Evolutionary conservation across 352 stramenopile species (phyloP).

Genomic region (Phytophthora cryptogea): DNA sequence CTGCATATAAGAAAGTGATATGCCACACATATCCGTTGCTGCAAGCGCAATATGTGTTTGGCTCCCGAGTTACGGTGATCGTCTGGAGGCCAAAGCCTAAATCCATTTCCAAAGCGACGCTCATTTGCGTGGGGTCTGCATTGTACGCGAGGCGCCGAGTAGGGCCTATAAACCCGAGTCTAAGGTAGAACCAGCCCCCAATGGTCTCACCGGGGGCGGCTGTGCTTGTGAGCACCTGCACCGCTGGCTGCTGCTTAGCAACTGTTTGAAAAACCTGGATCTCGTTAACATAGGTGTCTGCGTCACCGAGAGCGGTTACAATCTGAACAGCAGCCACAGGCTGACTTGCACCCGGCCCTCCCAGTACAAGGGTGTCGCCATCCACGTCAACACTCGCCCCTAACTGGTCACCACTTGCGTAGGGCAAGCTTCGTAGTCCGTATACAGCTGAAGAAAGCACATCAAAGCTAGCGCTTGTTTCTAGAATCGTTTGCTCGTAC

Average conservation of each 20-base stretch:
- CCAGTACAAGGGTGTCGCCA: conserved; percentile 69
- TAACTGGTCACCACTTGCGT: conserved; percentile 57
- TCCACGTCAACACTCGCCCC: conserved; percentile 74
- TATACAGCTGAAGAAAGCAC: conserved; percentile 77
- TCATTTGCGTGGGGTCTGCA: conserved; percentile 68
- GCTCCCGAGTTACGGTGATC: conserved; percentile 52
- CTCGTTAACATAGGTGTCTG: conserved; percentile 61
- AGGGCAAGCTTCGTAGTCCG: conserved; percentile 63
- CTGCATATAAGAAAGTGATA: conserved; percentile 77
- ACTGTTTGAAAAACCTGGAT: conserved; percentile 70
- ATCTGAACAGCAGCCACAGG: conserved; percentile 76
- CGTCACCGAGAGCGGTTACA: conserved; percentile 55
- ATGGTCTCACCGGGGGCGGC: conserved; percentile 67
- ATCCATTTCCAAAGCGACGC: conserved; percentile 74
- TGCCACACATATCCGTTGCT: conserved; percentile 72
- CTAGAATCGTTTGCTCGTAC: conserved; percentile 42
- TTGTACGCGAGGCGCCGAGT: conserved; percentile 70
- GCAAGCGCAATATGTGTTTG: conserved; percentile 79
- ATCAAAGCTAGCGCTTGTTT: conserved; percentile 61
- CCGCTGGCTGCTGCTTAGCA: conserved; percentile 55
- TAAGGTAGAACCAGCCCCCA: conserved; percentile 75
- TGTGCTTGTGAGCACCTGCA: conserved; percentile 76
- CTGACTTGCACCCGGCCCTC: conserved; percentile 58
- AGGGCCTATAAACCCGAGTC: conserved; percentile 52
- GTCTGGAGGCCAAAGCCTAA: conserved; percentile 69